Evolutionary conservation across 2,329 filamentous ascomycete genomes (phyloP), one percentile per base, ranked within the genome.

Genomic region (Scedosporium aurantiacum): DNA sequence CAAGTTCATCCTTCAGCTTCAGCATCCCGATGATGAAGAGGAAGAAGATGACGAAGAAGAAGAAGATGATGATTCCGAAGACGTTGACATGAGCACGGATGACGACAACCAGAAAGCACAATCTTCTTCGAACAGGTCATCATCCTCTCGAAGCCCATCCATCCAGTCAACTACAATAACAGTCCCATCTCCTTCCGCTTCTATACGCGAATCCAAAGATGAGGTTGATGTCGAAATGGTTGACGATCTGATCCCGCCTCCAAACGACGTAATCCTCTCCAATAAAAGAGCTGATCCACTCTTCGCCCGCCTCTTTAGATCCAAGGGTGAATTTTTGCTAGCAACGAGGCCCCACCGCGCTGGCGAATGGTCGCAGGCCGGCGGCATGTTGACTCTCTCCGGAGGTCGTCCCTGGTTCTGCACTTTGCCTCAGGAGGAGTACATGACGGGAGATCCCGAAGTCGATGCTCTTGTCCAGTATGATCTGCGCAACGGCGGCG

Each of bases 361-460:
- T 5, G 83, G 83, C 55, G 81, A 83, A 54, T 87, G 83, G 84
- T 85, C 82, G 0, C 83, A 85, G 61, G 83, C 84, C 0, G 84
- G 84, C 2, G 82, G 81, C 12, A 87, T 87, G 80, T 75, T 87
- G 27, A 86, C 82, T 0, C 69, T 86, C 58, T 76, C 76, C 0
- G 82, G 82, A 10, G 82, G 82, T 1, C 76, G 76, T 0, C 69
- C 73, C 0, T 82, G 86, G 79, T 87, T 87, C 70, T 83, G 81
- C 63, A 83, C 82, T 6, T 70, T 87, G 0, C 74, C 79, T 0
- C 77, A 82, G 2, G 75, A 77, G 27, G 75, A 79, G 2, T 82
- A 79, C 68, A 74, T 63, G 2, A 80, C 80, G 0, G 74, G 79
- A 57, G 74, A 82, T 60, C 69, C 71, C 0, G 70, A 76, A n/a